Conservation (phyloP, 1,284 basidiomycete species). For the Cutaneotrichosporon cutaneum region DNA sequence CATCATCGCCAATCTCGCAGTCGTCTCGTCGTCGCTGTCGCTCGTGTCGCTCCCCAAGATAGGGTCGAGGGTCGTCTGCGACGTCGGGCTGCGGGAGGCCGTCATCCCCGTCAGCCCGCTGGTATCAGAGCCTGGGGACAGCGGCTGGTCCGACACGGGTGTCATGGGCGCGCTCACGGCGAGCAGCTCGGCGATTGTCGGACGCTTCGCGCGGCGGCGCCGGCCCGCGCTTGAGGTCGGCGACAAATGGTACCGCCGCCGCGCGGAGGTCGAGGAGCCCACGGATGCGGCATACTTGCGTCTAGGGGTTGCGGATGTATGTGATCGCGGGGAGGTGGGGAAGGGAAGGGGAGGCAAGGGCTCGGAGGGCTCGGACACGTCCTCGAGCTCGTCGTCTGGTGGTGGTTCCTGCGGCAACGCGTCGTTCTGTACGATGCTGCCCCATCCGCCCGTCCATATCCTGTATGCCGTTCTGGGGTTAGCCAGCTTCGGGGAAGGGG, state of each 20-base stretch:
- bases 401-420: background rate
- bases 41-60: background rate
- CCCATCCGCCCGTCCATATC: constrained; percentile 22
- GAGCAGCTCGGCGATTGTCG: constrained; percentile 17
- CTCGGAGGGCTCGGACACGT: background rate
- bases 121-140: background rate
- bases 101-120: background rate
- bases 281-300: background rate
- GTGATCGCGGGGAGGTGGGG: background rate
- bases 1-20: constrained; percentile 19
- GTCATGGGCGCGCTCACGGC: background rate
- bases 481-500: background rate
- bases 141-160: background rate
- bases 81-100: background rate
- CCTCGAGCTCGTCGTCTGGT: background rate
- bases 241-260: background rate
- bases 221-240: background rate
- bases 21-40: constrained; percentile 9
- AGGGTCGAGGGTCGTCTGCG: background rate
- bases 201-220: constrained; percentile 14
- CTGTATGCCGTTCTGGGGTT: constrained; percentile 33
- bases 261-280: background rate
- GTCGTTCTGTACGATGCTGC: background rate
- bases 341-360: background rate
- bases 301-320: too few relatives aligned